Conservation (phyloP, 2,329 filamentous ascomycete genomes). For the Arachnomyces sp. region DNA sequence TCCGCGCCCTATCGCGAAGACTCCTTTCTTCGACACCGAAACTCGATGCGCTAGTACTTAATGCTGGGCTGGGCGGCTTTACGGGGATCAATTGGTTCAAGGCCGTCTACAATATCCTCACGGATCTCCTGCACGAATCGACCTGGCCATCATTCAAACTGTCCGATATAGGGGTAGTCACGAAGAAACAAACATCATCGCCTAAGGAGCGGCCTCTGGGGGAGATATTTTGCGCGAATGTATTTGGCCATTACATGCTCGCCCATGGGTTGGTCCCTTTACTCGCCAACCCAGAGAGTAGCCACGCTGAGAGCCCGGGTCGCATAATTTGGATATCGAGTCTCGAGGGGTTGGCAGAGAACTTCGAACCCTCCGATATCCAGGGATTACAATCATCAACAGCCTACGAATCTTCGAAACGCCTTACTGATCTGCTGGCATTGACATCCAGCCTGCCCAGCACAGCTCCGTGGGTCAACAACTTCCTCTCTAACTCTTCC, state of each 20-base stretch:
- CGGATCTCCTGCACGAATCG: constrained; percentile 58
- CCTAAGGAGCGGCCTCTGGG: constrained; percentile 57
- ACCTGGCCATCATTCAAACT: constrained; percentile 75
- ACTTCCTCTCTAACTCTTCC: constrained; percentile 46
- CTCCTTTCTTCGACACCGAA: constrained; percentile 49
- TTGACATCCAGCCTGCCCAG: constrained; percentile 64
- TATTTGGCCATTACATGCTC: constrained; percentile 92
- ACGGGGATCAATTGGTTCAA: constrained; percentile 63
- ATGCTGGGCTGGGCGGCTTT: constrained; percentile 86
- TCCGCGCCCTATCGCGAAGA: constrained; percentile 46
- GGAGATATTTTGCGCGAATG: constrained; percentile 80
- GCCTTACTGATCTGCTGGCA: constrained; percentile 75
- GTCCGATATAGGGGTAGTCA: constrained; percentile 47
- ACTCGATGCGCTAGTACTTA: constrained; percentile 73
- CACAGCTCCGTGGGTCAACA: constrained; percentile 48
- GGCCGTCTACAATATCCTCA: constrained; percentile 51
- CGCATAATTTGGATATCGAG: constrained; percentile 84
- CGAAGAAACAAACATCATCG: constrained; percentile 45
- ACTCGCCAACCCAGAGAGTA: too few species aligned
- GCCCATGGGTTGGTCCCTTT: constrained; percentile 72
- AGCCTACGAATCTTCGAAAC: constrained; percentile 82
- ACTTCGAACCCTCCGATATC: constrained; percentile 62
- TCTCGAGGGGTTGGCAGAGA: constrained; percentile 57
- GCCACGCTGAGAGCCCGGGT: constrained; percentile 42
- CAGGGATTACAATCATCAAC: constrained; percentile 58